Percentiles rank a stretch among this genome's conserved stretches.
These are phyloP conservation scores for Fusarium longipes DNA, from an alignment of 2,329 filamentous ascomycete species.

Conservation along the genomic window DNA sequence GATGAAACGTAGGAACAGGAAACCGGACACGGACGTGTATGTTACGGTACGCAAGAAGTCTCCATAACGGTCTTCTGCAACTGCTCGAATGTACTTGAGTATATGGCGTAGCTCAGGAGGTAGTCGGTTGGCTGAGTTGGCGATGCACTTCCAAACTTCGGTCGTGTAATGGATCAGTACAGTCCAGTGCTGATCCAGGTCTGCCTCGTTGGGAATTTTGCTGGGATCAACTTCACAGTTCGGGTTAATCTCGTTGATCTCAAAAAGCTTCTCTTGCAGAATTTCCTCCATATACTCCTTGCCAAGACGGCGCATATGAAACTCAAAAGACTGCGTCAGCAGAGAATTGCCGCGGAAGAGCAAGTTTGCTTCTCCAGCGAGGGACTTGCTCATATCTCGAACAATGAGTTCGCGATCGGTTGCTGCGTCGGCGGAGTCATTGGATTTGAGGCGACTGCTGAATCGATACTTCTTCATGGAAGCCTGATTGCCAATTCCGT, in stretches of 20 bases:
- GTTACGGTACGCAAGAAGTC: constrained; percentile 89
- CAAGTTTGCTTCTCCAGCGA: constrained; percentile 89
- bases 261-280: constrained; percentile 83
- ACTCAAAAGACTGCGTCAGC: constrained; percentile 91
- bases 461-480: constrained; percentile 79
- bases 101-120: constrained; percentile 86
- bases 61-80: constrained; percentile 93
- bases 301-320: constrained; percentile 93
- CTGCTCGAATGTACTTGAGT: constrained; percentile 90
- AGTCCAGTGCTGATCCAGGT: constrained; percentile 85
- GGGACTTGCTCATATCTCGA: constrained; percentile 80
- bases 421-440: constrained; percentile 71
- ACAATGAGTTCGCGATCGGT: constrained; percentile 78
- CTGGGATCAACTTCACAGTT: constrained; percentile 97
- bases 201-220: constrained; percentile 71
- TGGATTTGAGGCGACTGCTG: constrained; percentile 75
- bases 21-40: constrained; percentile 95
- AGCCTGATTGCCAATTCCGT: constrained; percentile 86
- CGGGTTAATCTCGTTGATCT: constrained; percentile 90
- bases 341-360: constrained; percentile 96
- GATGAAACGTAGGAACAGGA: constrained; percentile 93
- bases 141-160: constrained; percentile 87
- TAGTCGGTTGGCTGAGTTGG: constrained; percentile 77
- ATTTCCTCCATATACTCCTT: constrained; percentile 93
- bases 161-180: constrained; percentile 80